A percentile compares a stretch with the other conserved stretches of the same genome.
Conservation (phyloP, 805 yeast genomes). For the Cyberlindnera xylosilytica region DNA sequence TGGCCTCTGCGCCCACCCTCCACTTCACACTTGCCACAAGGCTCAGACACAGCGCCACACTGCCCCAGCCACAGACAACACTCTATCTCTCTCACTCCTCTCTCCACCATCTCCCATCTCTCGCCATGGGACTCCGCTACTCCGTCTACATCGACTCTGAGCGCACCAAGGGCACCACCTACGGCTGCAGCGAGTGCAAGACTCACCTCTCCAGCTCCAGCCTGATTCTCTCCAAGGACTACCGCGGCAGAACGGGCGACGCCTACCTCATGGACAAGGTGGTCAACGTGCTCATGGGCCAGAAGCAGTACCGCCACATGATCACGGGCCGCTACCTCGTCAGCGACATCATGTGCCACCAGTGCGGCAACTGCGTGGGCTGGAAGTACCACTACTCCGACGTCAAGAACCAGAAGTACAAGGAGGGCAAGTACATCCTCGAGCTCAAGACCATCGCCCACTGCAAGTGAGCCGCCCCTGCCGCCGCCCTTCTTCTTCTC, state of each 20-base stretch:
- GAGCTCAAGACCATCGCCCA: slow-evolving; percentile 35
- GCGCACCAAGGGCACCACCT: slow-evolving; percentile 29
- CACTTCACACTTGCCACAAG: neutral
- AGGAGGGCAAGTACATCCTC: slow-evolving; percentile 58
- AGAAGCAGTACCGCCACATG: slow-evolving; percentile 40
- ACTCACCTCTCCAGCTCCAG: slow-evolving; percentile 38
- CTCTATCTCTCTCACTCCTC: neutral
- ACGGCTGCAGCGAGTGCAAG: slow-evolving; percentile 38
- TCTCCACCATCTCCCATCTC: neutral
- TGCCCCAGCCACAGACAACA: neutral
- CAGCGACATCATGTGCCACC: slow-evolving; percentile 53
- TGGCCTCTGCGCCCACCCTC: neutral
- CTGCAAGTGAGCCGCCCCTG: slow-evolving; percentile 17
- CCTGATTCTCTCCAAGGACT: slow-evolving; percentile 41
- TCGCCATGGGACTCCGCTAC: slow-evolving; percentile 46
- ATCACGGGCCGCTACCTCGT: slow-evolving; percentile 57
- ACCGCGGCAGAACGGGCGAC: slow-evolving; percentile 56
- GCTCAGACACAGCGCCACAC: neutral
- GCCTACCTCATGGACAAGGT: slow-evolving; percentile 54
- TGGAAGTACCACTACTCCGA: slow-evolving; percentile 59
- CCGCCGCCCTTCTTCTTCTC: too few species aligned
- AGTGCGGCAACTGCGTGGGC: slow-evolving; percentile 52
- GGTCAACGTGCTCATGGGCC: slow-evolving; percentile 40
- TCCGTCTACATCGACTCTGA: slow-evolving; percentile 38
- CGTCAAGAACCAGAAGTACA: slow-evolving; percentile 45